Base-by-base conservation (phyloP, 345 rosid species). In the Physaria fendleri region DNA sequence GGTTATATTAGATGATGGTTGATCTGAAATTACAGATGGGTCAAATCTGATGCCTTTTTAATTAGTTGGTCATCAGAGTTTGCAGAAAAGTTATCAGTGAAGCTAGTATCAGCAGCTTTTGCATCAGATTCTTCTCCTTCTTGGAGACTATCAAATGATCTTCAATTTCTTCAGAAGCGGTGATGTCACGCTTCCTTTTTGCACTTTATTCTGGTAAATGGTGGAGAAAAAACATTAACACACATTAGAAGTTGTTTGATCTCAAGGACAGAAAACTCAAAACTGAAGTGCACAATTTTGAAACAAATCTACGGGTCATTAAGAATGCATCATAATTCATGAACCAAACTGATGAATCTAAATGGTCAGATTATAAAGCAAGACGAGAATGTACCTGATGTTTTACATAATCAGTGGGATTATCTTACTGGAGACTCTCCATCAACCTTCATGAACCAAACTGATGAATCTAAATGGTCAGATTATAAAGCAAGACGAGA, bases 51-150 rank as follows among this genome's bases (percentile, higher is more conserved):
- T 54, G 53, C 28, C 51, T 40, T 54, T 21, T 28, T 8, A 56
- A 40, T 29, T 32, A 29, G 58, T 41, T 50, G 40, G 59, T 72
- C 63, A 21, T 27, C 57, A 61, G 56, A 53, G 50, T 45, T 61
- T 21, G 68, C 62, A 37, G 37, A 45, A 43, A 9, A 64, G 42
- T 20, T 33, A 44, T 40, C 30, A 6, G 42, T 41, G 11, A 24
- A 48, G 51, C 54, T 59, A 6, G 14, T 8, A 20, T 64, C 66
- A 60, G 23, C 14, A 45, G 56, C 41, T 22, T 33, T 69, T 74
- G 70, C 57, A 64, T 55, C 69, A 78, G 50, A 11, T 69, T 72
- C 73, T 80, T 88, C 59, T 69, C 86, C 34, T 85, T 81, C 74
- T 79, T 88, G 34, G 67, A 58, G 12, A 77, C 78, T 28, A 62